Evolutionary conservation across 2,329 filamentous ascomycete species (phyloP).

Genomic region (Trichoderma sp.): DNA sequence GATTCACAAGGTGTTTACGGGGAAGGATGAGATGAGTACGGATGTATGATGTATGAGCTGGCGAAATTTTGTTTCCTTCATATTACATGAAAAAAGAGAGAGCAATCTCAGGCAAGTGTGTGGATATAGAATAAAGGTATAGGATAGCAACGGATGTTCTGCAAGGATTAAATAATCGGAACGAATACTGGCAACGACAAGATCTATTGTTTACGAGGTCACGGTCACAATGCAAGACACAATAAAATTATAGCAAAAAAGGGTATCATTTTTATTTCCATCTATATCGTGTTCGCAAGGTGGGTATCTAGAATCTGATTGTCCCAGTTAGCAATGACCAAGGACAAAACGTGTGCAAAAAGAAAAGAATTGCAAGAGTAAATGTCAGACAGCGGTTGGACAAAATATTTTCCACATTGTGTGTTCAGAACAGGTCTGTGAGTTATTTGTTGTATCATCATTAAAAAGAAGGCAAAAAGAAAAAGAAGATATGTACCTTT

Average conservation of each 20-base stretch:
- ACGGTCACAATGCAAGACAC: background rate
- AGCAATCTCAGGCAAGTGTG: background rate
- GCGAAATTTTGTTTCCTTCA: background rate
- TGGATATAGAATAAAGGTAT: background rate
- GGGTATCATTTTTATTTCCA: constrained; percentile 15
- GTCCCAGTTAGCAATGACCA: constrained; percentile 19
- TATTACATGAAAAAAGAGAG: background rate
- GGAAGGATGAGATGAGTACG: constrained; percentile 57
- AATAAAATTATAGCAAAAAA: no score
- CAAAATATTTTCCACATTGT: constrained; percentile 69
- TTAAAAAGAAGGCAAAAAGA: constrained; percentile 38
- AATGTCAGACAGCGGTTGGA: constrained; percentile 81
- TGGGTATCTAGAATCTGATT: constrained; percentile 1
- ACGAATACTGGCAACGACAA: background rate
- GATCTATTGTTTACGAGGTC: background rate
- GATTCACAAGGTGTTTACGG: constrained; percentile 63
- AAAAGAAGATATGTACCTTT: constrained; percentile 47
- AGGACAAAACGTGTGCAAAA: constrained; percentile 10
- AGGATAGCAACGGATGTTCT: background rate
- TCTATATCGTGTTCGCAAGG: constrained; percentile 3
- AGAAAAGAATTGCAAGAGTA: background rate
- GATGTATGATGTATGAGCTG: constrained; percentile 49
- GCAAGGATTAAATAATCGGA: background rate
- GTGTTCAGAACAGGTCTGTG: constrained; percentile 84
- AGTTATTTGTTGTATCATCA: constrained; percentile 71